phyloP scores from a whole-genome alignment of 2,329 filamentous ascomycete species.

The Penicillium sp. region DNA sequence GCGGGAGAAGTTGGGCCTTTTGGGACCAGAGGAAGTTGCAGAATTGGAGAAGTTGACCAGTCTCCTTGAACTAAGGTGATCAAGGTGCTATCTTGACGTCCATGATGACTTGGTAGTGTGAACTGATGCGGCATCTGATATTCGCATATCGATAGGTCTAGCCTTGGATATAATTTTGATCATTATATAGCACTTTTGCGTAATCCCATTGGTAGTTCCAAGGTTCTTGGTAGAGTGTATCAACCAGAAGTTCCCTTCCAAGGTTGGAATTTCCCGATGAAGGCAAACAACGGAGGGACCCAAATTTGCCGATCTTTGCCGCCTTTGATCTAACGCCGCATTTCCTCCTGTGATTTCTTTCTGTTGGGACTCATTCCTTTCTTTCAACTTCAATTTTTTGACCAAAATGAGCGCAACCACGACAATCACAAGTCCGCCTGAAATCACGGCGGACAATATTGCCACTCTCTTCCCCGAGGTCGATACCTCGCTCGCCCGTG shows the following conservation, averaged over 20 bases:
- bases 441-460: slow-evolving; percentile 82
- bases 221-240: background rate
- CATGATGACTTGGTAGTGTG: background rate
- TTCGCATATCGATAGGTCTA: background rate
- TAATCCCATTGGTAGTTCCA: background rate
- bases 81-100: background rate
- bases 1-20: slow-evolving; percentile 63
- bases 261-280: background rate
- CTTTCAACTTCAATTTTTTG: background rate
- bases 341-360: slow-evolving; percentile 7
- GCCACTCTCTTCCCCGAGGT: slow-evolving; percentile 84
- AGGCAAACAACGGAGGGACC: background rate
- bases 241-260: background rate
- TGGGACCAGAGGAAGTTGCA: slow-evolving; percentile 54
- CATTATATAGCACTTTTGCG: background rate
- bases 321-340: slow-evolving; percentile 9
- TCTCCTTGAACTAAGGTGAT: slow-evolving; percentile 7
- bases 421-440: slow-evolving; percentile 51
- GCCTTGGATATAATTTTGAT: background rate
- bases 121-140: too few species aligned
- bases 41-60: slow-evolving; percentile 15
- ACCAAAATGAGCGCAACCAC: slow-evolving; percentile 47
- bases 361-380: background rate
- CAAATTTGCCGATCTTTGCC: slow-evolving; percentile 16
- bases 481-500: slow-evolving; percentile 58